Percentiles rank a stretch among this genome's conserved stretches.
phyloP scores from a whole-genome alignment of 768 basidiomycete genomes.

The Thelephora aurantiotincta region DNA sequence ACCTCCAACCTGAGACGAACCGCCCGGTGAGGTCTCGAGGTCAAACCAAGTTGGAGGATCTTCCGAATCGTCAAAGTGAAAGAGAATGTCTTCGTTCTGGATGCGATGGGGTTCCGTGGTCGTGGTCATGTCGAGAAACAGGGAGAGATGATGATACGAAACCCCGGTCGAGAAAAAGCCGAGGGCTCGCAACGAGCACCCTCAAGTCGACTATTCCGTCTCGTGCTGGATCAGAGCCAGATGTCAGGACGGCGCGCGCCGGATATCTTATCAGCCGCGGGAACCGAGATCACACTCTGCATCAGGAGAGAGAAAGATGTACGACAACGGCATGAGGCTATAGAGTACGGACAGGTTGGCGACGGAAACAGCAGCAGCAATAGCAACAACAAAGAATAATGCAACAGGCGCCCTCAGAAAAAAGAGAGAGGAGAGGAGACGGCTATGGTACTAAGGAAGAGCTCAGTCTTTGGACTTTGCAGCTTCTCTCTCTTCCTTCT shows the following conservation, averaged over 20 bases:
- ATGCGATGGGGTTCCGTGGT: constrained; percentile 11
- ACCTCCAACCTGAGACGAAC: not conserved
- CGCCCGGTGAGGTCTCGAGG: constrained; percentile 1
- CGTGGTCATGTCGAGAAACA: no score
- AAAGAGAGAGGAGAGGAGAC: constrained; percentile 3
- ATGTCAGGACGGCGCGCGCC: no score
- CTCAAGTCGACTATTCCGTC: no score
- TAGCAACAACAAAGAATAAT: not conserved
- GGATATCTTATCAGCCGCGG: no score
- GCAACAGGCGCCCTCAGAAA: constrained; percentile 2
- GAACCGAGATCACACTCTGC: no score
- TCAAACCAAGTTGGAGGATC: constrained; percentile 1
- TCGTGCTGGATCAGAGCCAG: no score
- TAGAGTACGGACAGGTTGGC: constrained; percentile 3
- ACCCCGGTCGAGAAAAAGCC: no score
- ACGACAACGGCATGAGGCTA: not conserved
- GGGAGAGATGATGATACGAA: no score
- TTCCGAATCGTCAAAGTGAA: constrained; percentile 37
- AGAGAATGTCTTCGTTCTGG: constrained; percentile 41
- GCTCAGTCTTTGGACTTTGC: constrained; percentile 3
- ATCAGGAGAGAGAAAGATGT: no score
- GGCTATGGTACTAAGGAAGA: constrained; percentile 1
- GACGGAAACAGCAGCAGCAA: constrained; percentile 5
- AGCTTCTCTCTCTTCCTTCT: constrained; percentile 49
- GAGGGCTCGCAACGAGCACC: no score